Evolutionary conservation across 306 rosid genomes (phyloP).

Genomic region (Cicer pinnatifidum): DNA sequence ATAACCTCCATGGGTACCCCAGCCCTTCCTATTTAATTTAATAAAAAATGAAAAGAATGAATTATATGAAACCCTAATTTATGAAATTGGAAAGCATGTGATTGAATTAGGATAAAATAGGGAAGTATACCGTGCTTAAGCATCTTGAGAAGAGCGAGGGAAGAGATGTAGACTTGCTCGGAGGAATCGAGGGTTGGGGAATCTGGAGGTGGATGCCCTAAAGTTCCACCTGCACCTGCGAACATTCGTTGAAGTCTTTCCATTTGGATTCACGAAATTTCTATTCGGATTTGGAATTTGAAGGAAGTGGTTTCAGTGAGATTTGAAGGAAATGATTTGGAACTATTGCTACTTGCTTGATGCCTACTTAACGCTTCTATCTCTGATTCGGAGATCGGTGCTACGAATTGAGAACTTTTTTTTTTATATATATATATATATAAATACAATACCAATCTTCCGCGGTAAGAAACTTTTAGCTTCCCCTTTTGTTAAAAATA

Average conservation of each 20-base stretch:
- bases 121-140: constrained; percentile 69
- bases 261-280: constrained; percentile 40
- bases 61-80: constrained; percentile 35
- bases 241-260: constrained; percentile 89
- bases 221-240: constrained; percentile 81
- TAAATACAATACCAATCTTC: no score
- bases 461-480: no score
- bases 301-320: no score
- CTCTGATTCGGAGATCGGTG: no score
- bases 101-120: neutral
- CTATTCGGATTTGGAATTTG: no score
- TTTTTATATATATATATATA: no score
- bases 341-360: no score
- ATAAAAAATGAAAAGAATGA: no score
- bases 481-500: no score
- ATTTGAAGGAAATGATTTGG: no score
- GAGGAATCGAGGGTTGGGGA: constrained; percentile 85
- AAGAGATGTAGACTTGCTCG: constrained; percentile 90
- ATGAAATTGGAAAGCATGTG: constrained; percentile 6
- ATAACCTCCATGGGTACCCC: constrained; percentile 99
- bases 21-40: constrained; percentile 65
- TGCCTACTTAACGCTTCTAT: no score
- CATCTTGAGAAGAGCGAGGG: constrained; percentile 86
- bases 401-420: no score
- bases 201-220: constrained; percentile 87